Evolutionary conservation across 1,139 yeast species (phyloP), one percentile per base, ranked within the genome.

Genomic region (Scheffersomyces illinoinensis): DNA sequence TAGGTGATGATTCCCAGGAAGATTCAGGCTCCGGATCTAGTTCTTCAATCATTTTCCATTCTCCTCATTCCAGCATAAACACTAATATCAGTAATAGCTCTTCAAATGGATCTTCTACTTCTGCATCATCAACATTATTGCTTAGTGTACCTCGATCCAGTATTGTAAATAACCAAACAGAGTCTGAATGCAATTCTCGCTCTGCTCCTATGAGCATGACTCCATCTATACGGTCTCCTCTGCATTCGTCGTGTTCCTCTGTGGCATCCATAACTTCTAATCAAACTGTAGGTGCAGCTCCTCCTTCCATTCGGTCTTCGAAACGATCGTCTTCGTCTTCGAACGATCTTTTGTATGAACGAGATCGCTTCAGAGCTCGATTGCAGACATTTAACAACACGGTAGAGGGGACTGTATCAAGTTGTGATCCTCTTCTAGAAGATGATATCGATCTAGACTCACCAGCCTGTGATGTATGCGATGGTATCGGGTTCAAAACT

Each of bases 351-450:
- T 52, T 76, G 14, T 77, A 77, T 63, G 84, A 81, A 63, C 65
- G 85, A 53, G 85, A 80, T 61, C 66, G 84, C 51, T 80, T 80
- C 60, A 66, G 81, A 54, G 83, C 84, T 7, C 66, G 84, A 47
- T 67, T 78, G 33, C 76, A 74, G 56, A 73, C 74, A 50, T 72
- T 80, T 62, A 80, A 80, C 61, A 57, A 59, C 4, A 55, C 54
- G 12, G 64, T 60, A 18, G 63, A 59, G 52, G 54, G 52, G 18
- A 23, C 53, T 18, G 20, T n/a, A 3, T 17, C n/a, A 10, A 18
- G 33, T 5, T 19, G 18, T 49, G 53, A 47, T 19, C 23, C 14
- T 14, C 53, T 46, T 23, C 23, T 18, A 18, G 24, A 20, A 12
- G 39, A 23, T 43, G 56, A 54, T 10, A 12, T 53, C 20, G 50